Base-by-base conservation (phyloP, 768 basidiomycete genomes). In the Agaricus sinodeliciosus region DNA sequence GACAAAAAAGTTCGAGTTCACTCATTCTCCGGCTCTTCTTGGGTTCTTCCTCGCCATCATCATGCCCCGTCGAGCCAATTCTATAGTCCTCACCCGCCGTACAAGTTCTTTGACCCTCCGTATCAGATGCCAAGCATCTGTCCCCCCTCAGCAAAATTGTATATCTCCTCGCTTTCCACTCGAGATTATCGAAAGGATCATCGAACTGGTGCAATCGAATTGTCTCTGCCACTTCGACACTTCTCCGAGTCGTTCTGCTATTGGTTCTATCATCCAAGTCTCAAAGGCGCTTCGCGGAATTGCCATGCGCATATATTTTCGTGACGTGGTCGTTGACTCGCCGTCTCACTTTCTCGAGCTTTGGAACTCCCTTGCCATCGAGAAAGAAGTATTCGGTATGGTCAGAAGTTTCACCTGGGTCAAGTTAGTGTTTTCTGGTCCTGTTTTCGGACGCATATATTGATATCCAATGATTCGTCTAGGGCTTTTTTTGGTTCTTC, bases 281-380 rank as follows among this genome's bases (percentile, higher is more conserved):
- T 80, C 72, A 8, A 67, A 60, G 16, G 62, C 61, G 25, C 65
- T 81, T 58, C 71, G 81, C 27, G 62, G 62, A 27, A 65, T 81
- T 31, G 64, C 69, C 49, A 57, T 81, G 48, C 73, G 73, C 16
- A 66, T 58, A 51, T 71, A 67, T 61, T 66, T 72, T 59, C 59
- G 60, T 56, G 53, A 64, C 56, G 49, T 43, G 39, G 37, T 36
- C 12, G 46, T 35, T 18, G 35, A 27, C 42, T 56, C 41, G 61
- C 54, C 56, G 47, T 27, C 8, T 57, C 55, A 41, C 34, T 63
- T 47, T 22, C 13, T 26, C 39, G 39, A 40, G 43, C 48, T 28
- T 27, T 51, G 37, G 51, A 57, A 19, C 49, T 59, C 13, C n/a
- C 46, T 28, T 54, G 43, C 26, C 53, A 58, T 47, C 2, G 57